Base-by-base conservation (phyloP, 2,329 filamentous ascomycete genomes). In the Trichoderma endophyticum region DNA sequence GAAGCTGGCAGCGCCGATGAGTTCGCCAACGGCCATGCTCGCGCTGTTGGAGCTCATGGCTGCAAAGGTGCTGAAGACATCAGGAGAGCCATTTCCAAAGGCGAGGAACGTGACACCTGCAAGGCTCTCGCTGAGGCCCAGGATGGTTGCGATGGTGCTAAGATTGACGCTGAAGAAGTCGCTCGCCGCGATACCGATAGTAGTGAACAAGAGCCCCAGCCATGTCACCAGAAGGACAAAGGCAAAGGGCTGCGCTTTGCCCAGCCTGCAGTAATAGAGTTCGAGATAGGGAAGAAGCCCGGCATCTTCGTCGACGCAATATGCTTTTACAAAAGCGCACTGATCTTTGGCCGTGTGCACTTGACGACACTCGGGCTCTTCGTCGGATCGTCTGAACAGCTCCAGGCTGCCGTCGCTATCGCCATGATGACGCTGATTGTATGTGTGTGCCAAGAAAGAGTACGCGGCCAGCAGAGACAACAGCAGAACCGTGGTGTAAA, bases 151-250 rank as follows among this genome's bases (percentile, higher is more conserved):
- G 77, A 99, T 96, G 14, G 96, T 98, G 81, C 93, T 96, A 39
- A 99, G 87, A 79, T 99, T 97, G 83, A 98, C 90, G 82, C 95
- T 98, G 83, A 99, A 96, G 85, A 99, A 99, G 83, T 99, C 96
- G 82, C 94, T 98, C 26, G 96, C 96, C 15, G 96, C 96, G 75
- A 99, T 98, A 73, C 96, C 96, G 75, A 99, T 98, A 15, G 96
- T 98, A 76, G 93, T 95, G 83, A 99, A 99, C 8, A 99, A 89
- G 70, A 98, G 84, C 48, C 89, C 92, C 7, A 98, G 88, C 96
- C 96, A 99, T 73, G 91, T 77, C 18, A 93, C 87, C 60, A 99
- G 85, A 56, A 97, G 84, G 26, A 85, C 79, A 78, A 99, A 97
- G n/a, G 93, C 94, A 60, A 97, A 75, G 1, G 92, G 90, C 78